Conservation (phyloP, 2,329 filamentous ascomycete genomes). For the Colletotrichum echinochloae region DNA sequence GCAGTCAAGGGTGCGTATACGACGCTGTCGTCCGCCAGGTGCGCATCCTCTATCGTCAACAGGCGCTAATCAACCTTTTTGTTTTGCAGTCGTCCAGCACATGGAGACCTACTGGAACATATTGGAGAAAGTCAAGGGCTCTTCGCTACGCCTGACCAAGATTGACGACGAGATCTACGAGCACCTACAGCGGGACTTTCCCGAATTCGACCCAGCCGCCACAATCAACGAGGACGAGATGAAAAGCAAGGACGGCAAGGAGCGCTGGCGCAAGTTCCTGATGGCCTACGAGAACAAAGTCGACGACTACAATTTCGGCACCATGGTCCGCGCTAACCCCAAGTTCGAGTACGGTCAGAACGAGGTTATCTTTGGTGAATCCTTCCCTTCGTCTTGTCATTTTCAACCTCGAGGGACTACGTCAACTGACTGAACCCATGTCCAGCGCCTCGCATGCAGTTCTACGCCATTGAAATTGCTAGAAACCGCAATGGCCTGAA, state of each 20-base stretch:
- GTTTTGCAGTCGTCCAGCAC: conserved; percentile 80
- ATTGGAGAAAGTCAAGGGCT: conserved; percentile 90
- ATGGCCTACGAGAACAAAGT: conserved; percentile 93
- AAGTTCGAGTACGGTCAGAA: conserved; percentile 88
- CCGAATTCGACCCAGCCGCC: conserved; percentile 86
- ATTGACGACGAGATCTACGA: conserved; percentile 95
- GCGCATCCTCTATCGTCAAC: too few species aligned
- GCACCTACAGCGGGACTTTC: conserved; percentile 88
- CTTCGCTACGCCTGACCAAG: conserved; percentile 89
- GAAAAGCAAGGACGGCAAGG: conserved; percentile 98
- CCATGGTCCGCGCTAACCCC: conserved; percentile 84
- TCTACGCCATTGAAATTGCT: conserved; percentile 66
- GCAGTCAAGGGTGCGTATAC: conserved; percentile 83
- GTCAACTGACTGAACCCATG: conserved; percentile 2
- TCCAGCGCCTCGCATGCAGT: conserved; percentile 67
- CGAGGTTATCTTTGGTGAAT: conserved; percentile 89
- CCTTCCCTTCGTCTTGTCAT: not conserved
- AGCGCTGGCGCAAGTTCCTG: conserved; percentile 94
- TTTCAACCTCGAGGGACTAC: not conserved
- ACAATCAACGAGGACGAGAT: conserved; percentile 92
- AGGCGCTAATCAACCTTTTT: conserved; percentile 4
- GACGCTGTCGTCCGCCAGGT: too few species aligned
- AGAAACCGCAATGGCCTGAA: conserved; percentile 91
- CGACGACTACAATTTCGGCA: conserved; percentile 98
- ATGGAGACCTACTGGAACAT: conserved; percentile 98